Percentiles rank a stretch among this genome's conserved stretches.
phyloP scores from a whole-genome alignment of 768 basidiomycete genomes.

The Termitomyces sp. region DNA sequence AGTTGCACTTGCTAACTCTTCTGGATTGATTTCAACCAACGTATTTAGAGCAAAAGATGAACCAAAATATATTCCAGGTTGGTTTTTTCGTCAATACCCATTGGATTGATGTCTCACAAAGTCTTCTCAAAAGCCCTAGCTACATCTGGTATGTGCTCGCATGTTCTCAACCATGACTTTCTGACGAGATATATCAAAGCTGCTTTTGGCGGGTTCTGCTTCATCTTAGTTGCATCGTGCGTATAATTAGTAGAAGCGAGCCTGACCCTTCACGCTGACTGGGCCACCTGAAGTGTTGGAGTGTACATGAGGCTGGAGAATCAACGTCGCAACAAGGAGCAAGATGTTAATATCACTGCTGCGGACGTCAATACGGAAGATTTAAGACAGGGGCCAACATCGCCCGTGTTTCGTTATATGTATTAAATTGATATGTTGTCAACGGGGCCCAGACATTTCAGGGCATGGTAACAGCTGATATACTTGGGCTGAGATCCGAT shows the following conservation, averaged over 20 bases:
- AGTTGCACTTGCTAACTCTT: slow-evolving; percentile 46
- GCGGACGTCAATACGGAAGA: slow-evolving; percentile 42
- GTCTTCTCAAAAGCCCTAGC: slow-evolving; percentile 28
- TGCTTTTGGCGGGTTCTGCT: slow-evolving; percentile 42
- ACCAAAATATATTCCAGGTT: slow-evolving; percentile 44
- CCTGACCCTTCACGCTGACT: background rate
- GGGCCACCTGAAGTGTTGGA: slow-evolving; percentile 27
- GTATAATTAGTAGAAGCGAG: slow-evolving; percentile 3
- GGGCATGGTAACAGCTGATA: too few species aligned
- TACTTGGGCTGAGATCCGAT: too few species aligned
- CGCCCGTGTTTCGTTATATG: slow-evolving; percentile 45
- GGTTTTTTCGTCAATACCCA: background rate
- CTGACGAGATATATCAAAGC: slow-evolving; percentile 22
- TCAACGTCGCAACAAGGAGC: slow-evolving; percentile 35
- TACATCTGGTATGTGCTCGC: slow-evolving; percentile 33
- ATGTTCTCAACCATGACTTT: background rate
- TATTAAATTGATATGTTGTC: slow-evolving; percentile 23
- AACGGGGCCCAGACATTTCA: too few species aligned
- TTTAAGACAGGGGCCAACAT: slow-evolving; percentile 36
- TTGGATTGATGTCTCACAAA: background rate
- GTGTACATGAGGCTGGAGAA: slow-evolving; percentile 50
- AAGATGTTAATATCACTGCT: slow-evolving; percentile 36
- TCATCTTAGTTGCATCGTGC: slow-evolving; percentile 37
- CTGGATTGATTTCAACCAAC: slow-evolving; percentile 49
- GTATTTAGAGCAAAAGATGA: slow-evolving; percentile 48